Percentiles rank a stretch among this genome's conserved stretches.
These are phyloP conservation scores for Rhynchosporium secalis DNA, from an alignment of 2,329 filamentous ascomycete genomes.

Conservation along the genomic window DNA sequence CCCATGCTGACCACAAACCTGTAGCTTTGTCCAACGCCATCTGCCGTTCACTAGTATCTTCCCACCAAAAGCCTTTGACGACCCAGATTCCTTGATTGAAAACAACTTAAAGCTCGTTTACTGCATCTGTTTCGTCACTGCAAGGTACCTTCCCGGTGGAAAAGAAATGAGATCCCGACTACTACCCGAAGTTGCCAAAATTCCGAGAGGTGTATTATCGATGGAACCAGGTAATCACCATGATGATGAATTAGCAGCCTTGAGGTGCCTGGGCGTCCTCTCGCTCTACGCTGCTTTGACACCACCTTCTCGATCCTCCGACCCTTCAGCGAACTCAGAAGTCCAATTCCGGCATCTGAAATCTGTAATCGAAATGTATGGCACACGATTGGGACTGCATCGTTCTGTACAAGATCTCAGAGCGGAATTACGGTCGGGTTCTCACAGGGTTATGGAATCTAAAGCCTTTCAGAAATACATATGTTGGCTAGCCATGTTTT, in stretches of 20 bases:
- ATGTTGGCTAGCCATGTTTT: constrained; percentile 21
- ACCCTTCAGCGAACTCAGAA: constrained; percentile 2
- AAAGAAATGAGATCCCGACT: constrained; percentile 17
- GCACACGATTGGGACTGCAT: constrained; percentile 16
- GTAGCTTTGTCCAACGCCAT: constrained; percentile 18
- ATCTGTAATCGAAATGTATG: constrained; percentile 17
- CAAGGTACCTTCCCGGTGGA: constrained; percentile 20
- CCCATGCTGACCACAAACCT: background rate
- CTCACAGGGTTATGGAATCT: background rate
- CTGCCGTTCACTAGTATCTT: constrained; percentile 13
- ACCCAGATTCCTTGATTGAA: constrained; percentile 15
- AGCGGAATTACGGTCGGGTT: constrained; percentile 5
- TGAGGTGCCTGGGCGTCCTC: constrained; percentile 16
- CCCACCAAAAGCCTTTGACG: constrained; percentile 13
- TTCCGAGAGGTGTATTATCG: constrained; percentile 13
- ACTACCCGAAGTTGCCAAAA: constrained; percentile 16
- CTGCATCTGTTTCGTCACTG: constrained; percentile 23
- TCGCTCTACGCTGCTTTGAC: constrained; percentile 16
- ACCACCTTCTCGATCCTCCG: constrained; percentile 13
- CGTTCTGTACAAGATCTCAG: constrained; percentile 19
- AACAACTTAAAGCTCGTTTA: constrained; percentile 18
- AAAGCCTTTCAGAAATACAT: constrained; percentile 15
- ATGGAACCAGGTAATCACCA: background rate
- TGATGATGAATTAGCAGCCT: constrained; percentile 8
- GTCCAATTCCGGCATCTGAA: constrained; percentile 20